Evolutionary conservation across 179 eudicot genomes (phyloP).

Genomic region (Amaranthus tricolor): DNA sequence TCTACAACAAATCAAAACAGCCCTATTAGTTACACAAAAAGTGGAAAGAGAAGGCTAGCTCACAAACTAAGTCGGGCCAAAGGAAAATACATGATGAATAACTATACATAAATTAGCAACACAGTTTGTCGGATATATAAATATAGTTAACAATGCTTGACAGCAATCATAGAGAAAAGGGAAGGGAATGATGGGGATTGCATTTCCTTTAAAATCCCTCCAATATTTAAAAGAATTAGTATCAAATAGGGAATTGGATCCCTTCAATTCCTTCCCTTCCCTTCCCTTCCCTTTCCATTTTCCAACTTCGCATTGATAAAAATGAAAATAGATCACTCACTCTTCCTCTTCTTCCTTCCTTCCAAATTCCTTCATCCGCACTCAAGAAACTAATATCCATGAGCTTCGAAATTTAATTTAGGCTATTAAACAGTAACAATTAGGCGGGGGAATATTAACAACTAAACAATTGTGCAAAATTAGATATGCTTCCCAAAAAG

Average conservation of each 20-base stretch:
- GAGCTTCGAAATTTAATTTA: not conserved
- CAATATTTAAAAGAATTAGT: too few species aligned
- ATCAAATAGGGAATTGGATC: too few species aligned
- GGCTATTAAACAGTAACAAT: not conserved
- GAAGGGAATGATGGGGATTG: too few species aligned
- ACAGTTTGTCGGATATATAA: not conserved
- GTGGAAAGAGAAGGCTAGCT: not conserved
- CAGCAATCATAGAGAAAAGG: too few species aligned
- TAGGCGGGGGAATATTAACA: not conserved
- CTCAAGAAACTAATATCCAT: not conserved
- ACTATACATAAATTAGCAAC: not conserved
- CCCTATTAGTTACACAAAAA: constrained; percentile 4
- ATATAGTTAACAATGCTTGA: too few species aligned
- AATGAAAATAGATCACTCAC: too few species aligned
- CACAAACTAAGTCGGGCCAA: not conserved
- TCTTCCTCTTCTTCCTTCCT: not conserved
- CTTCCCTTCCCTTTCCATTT: too few species aligned
- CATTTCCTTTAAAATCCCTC: too few species aligned
- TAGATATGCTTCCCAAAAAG: not conserved
- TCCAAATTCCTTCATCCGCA: not conserved
- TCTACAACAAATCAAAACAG: constrained; percentile 47
- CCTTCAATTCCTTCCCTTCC: too few species aligned
- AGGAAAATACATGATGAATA: not conserved
- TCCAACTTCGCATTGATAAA: too few species aligned
- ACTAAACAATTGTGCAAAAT: not conserved